Conservation (phyloP, 116 monocot genomes). For the Dioscorea cayenensis region DNA sequence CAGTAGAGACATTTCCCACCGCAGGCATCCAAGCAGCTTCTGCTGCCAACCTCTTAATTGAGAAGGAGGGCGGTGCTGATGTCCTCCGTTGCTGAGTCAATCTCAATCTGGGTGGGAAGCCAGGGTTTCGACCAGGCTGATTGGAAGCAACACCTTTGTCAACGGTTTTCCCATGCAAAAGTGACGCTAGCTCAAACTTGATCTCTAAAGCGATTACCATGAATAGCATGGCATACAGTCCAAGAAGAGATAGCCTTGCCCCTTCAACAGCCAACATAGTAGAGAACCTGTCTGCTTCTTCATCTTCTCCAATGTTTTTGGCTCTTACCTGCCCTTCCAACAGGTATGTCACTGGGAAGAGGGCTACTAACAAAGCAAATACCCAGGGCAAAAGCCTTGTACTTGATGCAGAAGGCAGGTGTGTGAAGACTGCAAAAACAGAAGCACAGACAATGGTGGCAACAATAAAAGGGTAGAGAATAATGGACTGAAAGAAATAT, state of each 20-base stretch:
- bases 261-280: conserved; percentile 82
- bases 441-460: conserved; percentile 71
- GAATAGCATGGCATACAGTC: conserved; percentile 85
- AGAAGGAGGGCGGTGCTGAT: conserved; percentile 68
- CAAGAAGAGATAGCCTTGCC: conserved; percentile 88
- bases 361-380: conserved; percentile 84
- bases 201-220: conserved; percentile 79
- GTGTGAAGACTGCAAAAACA: conserved; percentile 84
- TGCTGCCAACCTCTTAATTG: conserved; percentile 76
- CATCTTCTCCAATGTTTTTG: conserved; percentile 40
- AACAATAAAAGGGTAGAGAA: conserved; percentile 76
- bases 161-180: conserved; percentile 66
- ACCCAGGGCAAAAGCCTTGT: conserved; percentile 92
- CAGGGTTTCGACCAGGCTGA: conserved; percentile 18
- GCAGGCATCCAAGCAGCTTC: conserved; percentile 99
- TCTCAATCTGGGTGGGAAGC: conserved; percentile 66
- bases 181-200: conserved; percentile 75
- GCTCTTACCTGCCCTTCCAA: conserved; percentile 84
- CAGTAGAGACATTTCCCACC: conserved; percentile 82
- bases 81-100: conserved; percentile 77
- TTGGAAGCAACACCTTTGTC: conserved; percentile 28
- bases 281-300: conserved; percentile 54
- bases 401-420: conserved; percentile 85
- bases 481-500: conserved; percentile 73
- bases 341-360: conserved; percentile 93